These are phyloP conservation scores for Helotiales sp. DNA, from an alignment of 2,329 filamentous ascomycete genomes.

Conservation along the genomic window DNA sequence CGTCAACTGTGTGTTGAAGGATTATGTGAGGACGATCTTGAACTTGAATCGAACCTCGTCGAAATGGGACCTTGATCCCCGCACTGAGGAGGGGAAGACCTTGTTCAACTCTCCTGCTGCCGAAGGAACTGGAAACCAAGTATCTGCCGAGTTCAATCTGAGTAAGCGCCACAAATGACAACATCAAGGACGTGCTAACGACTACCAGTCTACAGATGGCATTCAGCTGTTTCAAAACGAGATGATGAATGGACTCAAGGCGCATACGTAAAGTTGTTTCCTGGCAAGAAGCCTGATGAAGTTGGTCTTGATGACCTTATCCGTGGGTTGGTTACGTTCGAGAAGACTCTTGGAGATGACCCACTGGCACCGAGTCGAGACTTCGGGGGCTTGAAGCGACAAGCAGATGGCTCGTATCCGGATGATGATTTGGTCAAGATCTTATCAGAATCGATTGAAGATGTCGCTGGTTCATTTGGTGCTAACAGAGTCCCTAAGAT, in stretches of 20 bases:
- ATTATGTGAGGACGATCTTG: slow-evolving; percentile 71
- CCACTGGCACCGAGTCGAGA: slow-evolving; percentile 59
- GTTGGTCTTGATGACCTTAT: slow-evolving; percentile 63
- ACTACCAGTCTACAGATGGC: slow-evolving; percentile 71
- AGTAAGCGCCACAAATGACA: slow-evolving; percentile 33
- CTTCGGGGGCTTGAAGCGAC: slow-evolving; percentile 67
- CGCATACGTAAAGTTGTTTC: slow-evolving; percentile 62
- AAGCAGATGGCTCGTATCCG: slow-evolving; percentile 65
- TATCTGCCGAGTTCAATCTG: slow-evolving; percentile 86
- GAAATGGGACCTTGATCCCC: slow-evolving; percentile 70
- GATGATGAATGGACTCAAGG: slow-evolving; percentile 81
- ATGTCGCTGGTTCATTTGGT: slow-evolving; percentile 71
- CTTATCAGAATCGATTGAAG: slow-evolving; percentile 68
- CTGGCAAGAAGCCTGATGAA: slow-evolving; percentile 48
- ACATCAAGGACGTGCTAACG: slow-evolving; percentile 2
- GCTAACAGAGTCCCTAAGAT: slow-evolving; percentile 72
- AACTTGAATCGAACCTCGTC: slow-evolving; percentile 32
- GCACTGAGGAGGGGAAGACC: slow-evolving; percentile 61
- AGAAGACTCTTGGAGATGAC: slow-evolving; percentile 60
- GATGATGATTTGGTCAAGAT: slow-evolving; percentile 78
- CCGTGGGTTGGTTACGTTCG: slow-evolving; percentile 61
- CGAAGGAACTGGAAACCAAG: slow-evolving; percentile 75
- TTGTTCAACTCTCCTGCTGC: slow-evolving; percentile 55
- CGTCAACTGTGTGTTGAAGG: slow-evolving; percentile 75
- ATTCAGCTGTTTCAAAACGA: slow-evolving; percentile 72